These are phyloP conservation scores for Auxenochlorella pyrenoidosa DNA, from an alignment of 139 green algal genomes.

Conservation along the genomic window DNA sequence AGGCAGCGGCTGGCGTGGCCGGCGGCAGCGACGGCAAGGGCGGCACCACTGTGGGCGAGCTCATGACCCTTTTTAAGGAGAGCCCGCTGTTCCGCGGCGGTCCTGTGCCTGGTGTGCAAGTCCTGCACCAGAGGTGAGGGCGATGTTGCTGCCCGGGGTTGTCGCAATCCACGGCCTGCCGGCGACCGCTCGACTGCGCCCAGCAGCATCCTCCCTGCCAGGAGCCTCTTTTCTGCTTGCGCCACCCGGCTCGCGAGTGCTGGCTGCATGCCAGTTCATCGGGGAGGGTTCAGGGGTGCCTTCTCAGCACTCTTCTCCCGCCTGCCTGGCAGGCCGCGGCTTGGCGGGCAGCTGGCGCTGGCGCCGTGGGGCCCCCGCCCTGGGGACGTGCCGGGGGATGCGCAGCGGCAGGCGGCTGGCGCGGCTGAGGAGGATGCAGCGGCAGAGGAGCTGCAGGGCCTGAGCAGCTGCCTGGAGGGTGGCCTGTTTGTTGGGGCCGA, in stretches of 20 bases:
- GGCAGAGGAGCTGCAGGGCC: neutral
- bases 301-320: neutral
- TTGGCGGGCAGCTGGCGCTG: slow-evolving; percentile 21
- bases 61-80: slow-evolving; percentile 11
- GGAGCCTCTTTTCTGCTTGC: too few species aligned
- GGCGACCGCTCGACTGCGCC: too few species aligned
- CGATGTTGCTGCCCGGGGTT: neutral
- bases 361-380: neutral
- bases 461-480: neutral
- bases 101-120: slow-evolving; percentile 18
- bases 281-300: neutral
- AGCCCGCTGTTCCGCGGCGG: slow-evolving; percentile 29
- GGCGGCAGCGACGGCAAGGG: neutral
- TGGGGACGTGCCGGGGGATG: neutral
- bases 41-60: neutral
- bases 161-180: too few species aligned
- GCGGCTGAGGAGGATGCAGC: neutral
- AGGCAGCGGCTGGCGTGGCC: neutral
- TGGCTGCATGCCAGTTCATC: neutral
- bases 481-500: slow-evolving; percentile 15
- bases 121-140: slow-evolving; percentile 20
- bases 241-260: neutral
- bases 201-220: too few species aligned
- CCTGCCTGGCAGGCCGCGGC: slow-evolving; percentile 1
- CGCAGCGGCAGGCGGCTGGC: neutral